Evolutionary conservation across 2,329 filamentous ascomycete genomes (phyloP), one percentile per base, ranked within the genome.

Genomic region (Diaporthe sp.): DNA sequence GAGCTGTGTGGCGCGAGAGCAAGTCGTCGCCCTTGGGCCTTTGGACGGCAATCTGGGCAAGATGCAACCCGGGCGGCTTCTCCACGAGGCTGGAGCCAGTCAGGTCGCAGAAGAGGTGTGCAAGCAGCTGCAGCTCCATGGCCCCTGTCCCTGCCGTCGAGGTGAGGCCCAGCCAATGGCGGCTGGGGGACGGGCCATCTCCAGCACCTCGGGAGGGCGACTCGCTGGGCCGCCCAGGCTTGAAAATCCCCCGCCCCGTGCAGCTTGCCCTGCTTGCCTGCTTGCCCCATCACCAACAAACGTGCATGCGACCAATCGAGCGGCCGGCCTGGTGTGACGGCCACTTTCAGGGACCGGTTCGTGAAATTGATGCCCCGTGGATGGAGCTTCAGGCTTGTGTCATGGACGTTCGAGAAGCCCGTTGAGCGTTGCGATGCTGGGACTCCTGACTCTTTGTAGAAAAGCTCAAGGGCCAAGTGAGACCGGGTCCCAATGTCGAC

Each of bases 111-210:
- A 22, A 32, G 15, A 51, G 71, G 63, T 47, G 63, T 73, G 72
- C 63, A 51, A 13, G 15, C 22, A 15, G 30, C 22, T 73, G 73
- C 73, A 73, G 44, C 63, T 72, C 50, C 53, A 27, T 25, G 10
- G 59, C 61, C 70, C 73, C 42, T 50, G 55, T 55, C 73, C 73
- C 73, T 75, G 73, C 66, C 56, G n/a, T 37, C 53, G 35, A 55
- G 22, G 53, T 42, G 19, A 13, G 9, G n/a, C 8, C 37, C 25
- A 55, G 63, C 73, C 73, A 73, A 73, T 75, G 3, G 44, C 25
- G 15, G 17, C 4, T 47, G 13, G 13, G 15, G 50, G 15, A 37
- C 32, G n/a, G 27, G 30, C 5, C 32, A 58, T 63, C 50, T 58
- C 68, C 50, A 71, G 72, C 50, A 56, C 22, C 55, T 56, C 50